Evolutionary conservation across 2,329 filamentous ascomycete genomes (phyloP).

Genomic region (Hymenoscyphus occultus): DNA sequence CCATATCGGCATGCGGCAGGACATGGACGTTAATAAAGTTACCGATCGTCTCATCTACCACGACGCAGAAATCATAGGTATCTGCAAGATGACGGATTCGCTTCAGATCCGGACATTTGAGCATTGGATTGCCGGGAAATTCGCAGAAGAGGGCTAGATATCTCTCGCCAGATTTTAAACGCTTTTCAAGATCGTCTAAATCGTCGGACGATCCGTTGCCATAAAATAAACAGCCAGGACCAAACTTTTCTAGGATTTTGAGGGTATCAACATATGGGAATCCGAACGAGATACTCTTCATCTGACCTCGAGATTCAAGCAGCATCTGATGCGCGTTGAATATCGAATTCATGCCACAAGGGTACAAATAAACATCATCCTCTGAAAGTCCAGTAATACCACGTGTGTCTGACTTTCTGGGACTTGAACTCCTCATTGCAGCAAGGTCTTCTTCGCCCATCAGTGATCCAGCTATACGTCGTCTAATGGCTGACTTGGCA

Average conservation of each 20-base stretch:
- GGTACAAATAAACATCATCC: conserved; percentile 84
- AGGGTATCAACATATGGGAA: conserved; percentile 97
- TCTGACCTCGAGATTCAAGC: conserved; percentile 57
- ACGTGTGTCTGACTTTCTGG: conserved; percentile 48
- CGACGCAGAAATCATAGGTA: conserved; percentile 80
- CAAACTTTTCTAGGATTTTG: conserved; percentile 93
- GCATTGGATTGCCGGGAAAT: conserved; percentile 87
- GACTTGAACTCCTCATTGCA: conserved; percentile 49
- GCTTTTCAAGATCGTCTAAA: conserved; percentile 75
- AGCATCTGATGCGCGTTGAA: conserved; percentile 81
- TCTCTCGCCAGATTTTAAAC: conserved; percentile 68
- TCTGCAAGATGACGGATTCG: conserved; percentile 81
- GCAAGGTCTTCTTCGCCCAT: conserved; percentile 67
- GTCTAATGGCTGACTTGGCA: conserved; percentile 80
- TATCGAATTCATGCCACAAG: conserved; percentile 92
- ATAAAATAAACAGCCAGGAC: conserved; percentile 84
- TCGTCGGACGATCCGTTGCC: conserved; percentile 75
- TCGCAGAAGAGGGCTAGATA: conserved; percentile 89
- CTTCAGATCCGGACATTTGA: conserved; percentile 77
- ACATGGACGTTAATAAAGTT: conserved; percentile 97
- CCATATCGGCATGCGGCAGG: conserved; percentile 81
- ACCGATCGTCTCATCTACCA: conserved; percentile 94
- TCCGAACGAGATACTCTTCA: conserved; percentile 87
- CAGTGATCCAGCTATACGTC: conserved; percentile 84
- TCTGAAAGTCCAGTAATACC: conserved; percentile 68